Percentiles rank a stretch among this genome's conserved stretches.
Evolutionary conservation across 2,329 filamentous ascomycete species (phyloP).

Genomic region (Coleophoma cylindrospora): DNA sequence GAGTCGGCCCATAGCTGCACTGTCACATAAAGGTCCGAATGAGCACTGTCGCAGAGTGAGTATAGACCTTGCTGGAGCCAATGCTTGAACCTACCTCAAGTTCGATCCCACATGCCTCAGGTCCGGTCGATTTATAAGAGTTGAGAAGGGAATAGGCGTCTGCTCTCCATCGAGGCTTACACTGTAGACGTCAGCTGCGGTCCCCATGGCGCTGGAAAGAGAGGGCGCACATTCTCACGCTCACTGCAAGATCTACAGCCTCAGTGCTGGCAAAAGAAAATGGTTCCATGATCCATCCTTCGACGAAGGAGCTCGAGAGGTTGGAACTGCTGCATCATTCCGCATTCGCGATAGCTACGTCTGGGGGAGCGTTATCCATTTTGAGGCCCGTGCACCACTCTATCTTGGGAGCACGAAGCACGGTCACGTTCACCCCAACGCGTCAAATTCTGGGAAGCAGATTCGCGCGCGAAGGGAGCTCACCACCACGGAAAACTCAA

Average conservation of each 20-base stretch:
- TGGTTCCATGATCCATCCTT: constrained; percentile 67
- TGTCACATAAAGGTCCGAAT: constrained; percentile 89
- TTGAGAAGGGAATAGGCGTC: constrained; percentile 69
- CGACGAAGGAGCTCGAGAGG: neutral
- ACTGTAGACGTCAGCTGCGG: constrained; percentile 38
- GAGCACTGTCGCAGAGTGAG: constrained; percentile 45
- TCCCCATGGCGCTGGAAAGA: neutral
- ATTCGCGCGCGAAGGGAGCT: too few species aligned
- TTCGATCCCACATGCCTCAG: constrained; percentile 86
- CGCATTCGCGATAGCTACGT: neutral
- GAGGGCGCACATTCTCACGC: constrained; percentile 52
- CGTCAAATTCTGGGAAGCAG: too few species aligned
- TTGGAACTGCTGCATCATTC: too few species aligned
- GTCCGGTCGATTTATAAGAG: constrained; percentile 71
- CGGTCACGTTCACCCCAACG: too few species aligned
- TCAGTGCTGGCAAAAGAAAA: constrained; percentile 94
- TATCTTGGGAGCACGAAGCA: too few species aligned
- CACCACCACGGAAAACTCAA: too few species aligned
- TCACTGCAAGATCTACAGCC: constrained; percentile 69
- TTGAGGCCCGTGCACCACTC: too few species aligned
- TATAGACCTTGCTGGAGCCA: neutral
- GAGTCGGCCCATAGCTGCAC: constrained; percentile 94
- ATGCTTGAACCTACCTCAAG: constrained; percentile 47
- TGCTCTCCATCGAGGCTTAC: constrained; percentile 75
- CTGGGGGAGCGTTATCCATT: too few species aligned